phyloP scores from a whole-genome alignment of 2,329 filamentous ascomycete species.

The Colletotrichum lupini region DNA sequence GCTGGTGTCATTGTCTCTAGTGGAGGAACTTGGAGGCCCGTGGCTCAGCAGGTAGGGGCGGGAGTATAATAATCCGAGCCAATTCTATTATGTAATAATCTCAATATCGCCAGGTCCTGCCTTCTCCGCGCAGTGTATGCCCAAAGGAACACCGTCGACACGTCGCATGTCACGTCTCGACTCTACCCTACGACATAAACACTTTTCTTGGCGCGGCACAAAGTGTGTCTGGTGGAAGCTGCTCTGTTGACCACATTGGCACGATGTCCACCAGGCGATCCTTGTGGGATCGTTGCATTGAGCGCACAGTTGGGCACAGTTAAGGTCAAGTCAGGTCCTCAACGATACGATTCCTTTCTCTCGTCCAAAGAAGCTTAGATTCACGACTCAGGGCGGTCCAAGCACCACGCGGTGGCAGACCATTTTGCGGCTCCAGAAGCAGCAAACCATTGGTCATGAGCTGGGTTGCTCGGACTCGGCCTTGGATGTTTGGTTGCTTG shows the following conservation, averaged over 20 bases:
- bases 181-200: conserved; percentile 5
- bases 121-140: not conserved
- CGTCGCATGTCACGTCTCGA: conserved; percentile 19
- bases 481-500: conserved; percentile 2
- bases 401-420: conserved; percentile 9
- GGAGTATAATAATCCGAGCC: not conserved
- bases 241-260: not conserved
- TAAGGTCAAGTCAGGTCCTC: conserved; percentile 10
- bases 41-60: not conserved
- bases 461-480: conserved; percentile 10
- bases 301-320: conserved; percentile 25
- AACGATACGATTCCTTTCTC: conserved; percentile 18
- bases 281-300: conserved; percentile 25
- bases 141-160: conserved; percentile 1
- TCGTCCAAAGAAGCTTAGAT: conserved; percentile 28
- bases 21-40: not conserved
- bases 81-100: not conserved
- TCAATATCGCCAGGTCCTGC: not conserved
- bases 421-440: conserved; percentile 6
- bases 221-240: not conserved
- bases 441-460: conserved; percentile 26
- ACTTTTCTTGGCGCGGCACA: conserved; percentile 12
- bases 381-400: conserved; percentile 21
- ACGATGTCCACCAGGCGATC: conserved; percentile 15
- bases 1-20: not conserved